Conservation (phyloP, 1,284 basidiomycete genomes). For the Puccinia polysora region DNA sequence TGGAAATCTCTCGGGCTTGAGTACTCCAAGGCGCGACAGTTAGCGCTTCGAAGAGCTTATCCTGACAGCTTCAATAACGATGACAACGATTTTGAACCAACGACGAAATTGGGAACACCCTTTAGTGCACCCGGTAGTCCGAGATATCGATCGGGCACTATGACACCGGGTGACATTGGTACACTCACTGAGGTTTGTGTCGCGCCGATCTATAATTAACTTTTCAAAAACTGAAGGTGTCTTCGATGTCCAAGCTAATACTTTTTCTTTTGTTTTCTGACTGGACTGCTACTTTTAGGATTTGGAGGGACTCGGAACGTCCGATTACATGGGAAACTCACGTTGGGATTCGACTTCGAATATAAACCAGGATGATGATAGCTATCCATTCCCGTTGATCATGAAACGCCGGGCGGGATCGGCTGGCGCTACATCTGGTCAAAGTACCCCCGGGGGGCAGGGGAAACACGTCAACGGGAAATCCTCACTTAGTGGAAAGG, state of each 20-base stretch:
- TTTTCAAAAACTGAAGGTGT: neutral
- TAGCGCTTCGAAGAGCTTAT: slow-evolving; percentile 79
- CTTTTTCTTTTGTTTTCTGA: neutral
- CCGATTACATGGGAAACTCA: slow-evolving; percentile 76
- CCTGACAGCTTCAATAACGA: slow-evolving; percentile 76
- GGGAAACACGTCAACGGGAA: slow-evolving; percentile 12
- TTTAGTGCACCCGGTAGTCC: slow-evolving; percentile 83
- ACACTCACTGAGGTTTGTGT: slow-evolving; percentile 59
- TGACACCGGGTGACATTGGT: slow-evolving; percentile 87
- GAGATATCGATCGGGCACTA: slow-evolving; percentile 66
- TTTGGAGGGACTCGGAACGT: slow-evolving; percentile 78
- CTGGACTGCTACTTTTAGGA: slow-evolving; percentile 51
- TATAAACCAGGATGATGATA: slow-evolving; percentile 65
- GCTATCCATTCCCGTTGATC: slow-evolving; percentile 66
- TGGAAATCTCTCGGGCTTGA: slow-evolving; percentile 98
- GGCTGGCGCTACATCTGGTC: slow-evolving; percentile 25
- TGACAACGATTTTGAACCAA: slow-evolving; percentile 61
- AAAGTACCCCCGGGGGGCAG: slow-evolving; percentile 34
- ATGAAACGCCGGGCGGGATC: slow-evolving; percentile 39
- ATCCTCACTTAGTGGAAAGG: slow-evolving; percentile 1
- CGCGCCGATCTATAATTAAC: neutral
- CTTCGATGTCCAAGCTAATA: neutral
- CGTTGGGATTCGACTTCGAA: slow-evolving; percentile 39
- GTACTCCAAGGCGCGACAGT: slow-evolving; percentile 89
- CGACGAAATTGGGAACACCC: slow-evolving; percentile 63